Percentiles rank a stretch among this genome's conserved stretches.
These are phyloP conservation scores for Ophiostoma piceae DNA, from an alignment of 2,329 filamentous ascomycete genomes.

Conservation along the genomic window DNA sequence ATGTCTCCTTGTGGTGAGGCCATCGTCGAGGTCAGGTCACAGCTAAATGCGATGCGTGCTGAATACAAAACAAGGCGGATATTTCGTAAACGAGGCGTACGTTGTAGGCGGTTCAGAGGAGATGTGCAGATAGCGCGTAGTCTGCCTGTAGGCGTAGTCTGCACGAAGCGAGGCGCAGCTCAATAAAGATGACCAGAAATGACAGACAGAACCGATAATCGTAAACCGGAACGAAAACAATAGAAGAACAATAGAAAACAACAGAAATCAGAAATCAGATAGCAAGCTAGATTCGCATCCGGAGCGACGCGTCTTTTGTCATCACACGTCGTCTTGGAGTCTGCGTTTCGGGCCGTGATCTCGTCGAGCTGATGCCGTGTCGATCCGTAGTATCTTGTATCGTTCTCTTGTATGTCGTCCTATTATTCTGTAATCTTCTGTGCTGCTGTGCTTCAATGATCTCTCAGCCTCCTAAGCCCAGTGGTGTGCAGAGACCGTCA, in stretches of 20 bases:
- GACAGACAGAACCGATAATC: background rate
- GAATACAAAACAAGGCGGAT: no score
- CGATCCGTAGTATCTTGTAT: background rate
- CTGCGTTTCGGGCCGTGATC: background rate
- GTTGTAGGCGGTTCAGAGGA: background rate
- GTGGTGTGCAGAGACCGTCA: background rate
- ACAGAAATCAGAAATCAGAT: background rate
- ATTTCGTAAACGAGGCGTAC: no score
- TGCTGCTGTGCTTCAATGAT: background rate
- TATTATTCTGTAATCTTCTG: background rate
- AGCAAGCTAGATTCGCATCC: background rate
- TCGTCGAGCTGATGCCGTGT: background rate
- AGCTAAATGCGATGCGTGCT: no score
- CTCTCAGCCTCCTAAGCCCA: conserved; percentile 9
- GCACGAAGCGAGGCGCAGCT: conserved; percentile 13
- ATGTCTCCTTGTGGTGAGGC: conserved; percentile 40
- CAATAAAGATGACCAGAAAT: background rate
- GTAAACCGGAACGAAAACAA: background rate
- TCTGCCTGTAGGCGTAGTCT: background rate
- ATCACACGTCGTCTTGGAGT: background rate
- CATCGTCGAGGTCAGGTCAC: background rate
- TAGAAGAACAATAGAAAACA: no score
- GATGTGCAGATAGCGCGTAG: background rate
- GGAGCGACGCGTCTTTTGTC: conserved; percentile 8
- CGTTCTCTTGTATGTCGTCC: background rate